Conservation (phyloP, 108 stramenopile genomes). For the Nitzschia sp. region DNA sequence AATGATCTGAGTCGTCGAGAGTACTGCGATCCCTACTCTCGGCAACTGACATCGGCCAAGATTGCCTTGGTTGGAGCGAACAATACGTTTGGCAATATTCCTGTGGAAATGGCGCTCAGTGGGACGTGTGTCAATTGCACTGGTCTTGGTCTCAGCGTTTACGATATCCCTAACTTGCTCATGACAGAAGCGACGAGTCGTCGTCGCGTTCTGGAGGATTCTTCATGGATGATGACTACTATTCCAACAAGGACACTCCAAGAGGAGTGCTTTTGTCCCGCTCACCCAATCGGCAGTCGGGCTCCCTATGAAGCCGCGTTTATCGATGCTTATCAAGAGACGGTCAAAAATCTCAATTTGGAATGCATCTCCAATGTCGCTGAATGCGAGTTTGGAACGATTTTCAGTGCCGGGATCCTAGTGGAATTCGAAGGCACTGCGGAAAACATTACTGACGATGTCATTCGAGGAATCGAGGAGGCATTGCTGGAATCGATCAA, state of each 20-base stretch:
- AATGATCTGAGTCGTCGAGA: constrained; percentile 5
- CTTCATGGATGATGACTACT: background rate
- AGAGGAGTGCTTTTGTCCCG: constrained; percentile 10
- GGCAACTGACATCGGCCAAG: background rate
- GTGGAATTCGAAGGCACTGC: background rate
- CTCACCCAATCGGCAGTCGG: constrained; percentile 6
- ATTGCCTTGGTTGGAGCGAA: background rate
- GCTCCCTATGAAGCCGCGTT: constrained; percentile 16
- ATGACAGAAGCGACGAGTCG: background rate
- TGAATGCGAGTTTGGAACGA: constrained; percentile 8
- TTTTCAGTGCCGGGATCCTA: background rate
- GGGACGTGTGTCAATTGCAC: constrained; percentile 6
- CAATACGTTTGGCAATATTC: background rate
- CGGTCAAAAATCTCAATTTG: background rate
- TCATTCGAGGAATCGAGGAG: background rate
- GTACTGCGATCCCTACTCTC: constrained; percentile 20
- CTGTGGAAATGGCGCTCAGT: background rate
- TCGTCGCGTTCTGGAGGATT: background rate
- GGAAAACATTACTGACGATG: background rate
- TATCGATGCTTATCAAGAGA: background rate
- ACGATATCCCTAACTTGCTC: background rate
- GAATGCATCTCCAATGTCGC: background rate
- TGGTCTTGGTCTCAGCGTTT: background rate
- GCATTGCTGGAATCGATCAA: background rate
- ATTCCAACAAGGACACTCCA: background rate